Base-by-base conservation (phyloP, 139 green algal species). In the Auxenochlorella pyrenoidosa region DNA sequence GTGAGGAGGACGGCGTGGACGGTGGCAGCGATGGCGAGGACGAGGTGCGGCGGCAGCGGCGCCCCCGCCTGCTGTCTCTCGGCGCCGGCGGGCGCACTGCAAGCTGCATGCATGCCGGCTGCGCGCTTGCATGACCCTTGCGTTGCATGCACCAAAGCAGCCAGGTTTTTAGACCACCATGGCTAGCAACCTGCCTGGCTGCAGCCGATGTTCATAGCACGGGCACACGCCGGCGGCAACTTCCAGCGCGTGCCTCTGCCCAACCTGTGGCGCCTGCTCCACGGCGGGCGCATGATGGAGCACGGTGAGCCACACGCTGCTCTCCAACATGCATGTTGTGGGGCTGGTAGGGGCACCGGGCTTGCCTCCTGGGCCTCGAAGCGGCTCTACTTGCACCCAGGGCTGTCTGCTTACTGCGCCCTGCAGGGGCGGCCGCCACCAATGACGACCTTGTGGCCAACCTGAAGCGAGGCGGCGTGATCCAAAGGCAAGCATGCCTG, bases 361-460 rank as follows among this genome's bases (percentile, higher is more conserved):
- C n/a, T n/a, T n/a, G n/a, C n/a, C n/a, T n/a, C n/a, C n/a, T n/a
- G n/a, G n/a, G n/a, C n/a, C n/a, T n/a, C n/a, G n/a, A n/a, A n/a
- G n/a, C n/a, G 30, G 5, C 66, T 38, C 26, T 24, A 36, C 24
- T 72, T 21, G 68, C 68, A 43, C 60, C 10, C 60, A 32, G 24
- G 4, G 24, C 30, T 22, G 4, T 36, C 6, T 47, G 13, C 34
- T 3, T 79, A 19, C 12, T 72, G 65, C 65, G 5, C 40, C 34
- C 26, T 44, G 79, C 79, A 32, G 75, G 65, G 15, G 72, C 40
- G 21, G 92, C 92, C 34, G 59, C 70, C 34, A 91, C 73, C 82
- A 95, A 95, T 75, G 91, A 93, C 12, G 91, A 94, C 36, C 93
- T 95, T 8, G 75, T 95, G 34, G 44, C 84, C 24, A 89, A 88